phyloP scores from a whole-genome alignment of 495 filamentous ascomycete species.

The Haplographium delicatum region DNA sequence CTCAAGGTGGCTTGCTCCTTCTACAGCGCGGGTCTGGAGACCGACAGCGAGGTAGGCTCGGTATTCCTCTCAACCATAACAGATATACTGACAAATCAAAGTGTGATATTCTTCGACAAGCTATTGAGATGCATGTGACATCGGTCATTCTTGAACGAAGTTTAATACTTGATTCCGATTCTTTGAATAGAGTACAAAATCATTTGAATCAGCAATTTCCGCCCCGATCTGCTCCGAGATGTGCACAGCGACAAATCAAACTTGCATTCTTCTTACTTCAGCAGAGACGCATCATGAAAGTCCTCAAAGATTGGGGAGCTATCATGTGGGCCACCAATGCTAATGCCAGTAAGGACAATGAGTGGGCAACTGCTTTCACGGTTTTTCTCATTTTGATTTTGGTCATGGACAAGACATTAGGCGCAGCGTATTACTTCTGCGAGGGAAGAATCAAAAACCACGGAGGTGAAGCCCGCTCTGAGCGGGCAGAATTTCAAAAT shows the following conservation, averaged over 20 bases:
- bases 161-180: slow-evolving; percentile 20
- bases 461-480: slow-evolving; percentile 3
- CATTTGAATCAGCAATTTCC: slow-evolving; percentile 19
- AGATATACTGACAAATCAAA: slow-evolving; percentile 2
- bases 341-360: slow-evolving; percentile 11
- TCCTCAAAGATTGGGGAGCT: slow-evolving; percentile 22
- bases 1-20: slow-evolving; percentile 11
- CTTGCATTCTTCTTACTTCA: slow-evolving; percentile 21
- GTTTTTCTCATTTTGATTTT: slow-evolving; percentile 21
- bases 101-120: slow-evolving; percentile 19
- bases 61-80: not conserved
- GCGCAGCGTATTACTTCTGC: slow-evolving; percentile 16
- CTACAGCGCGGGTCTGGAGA: slow-evolving; percentile 8
- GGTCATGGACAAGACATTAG: slow-evolving; percentile 23
- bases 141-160: slow-evolving; percentile 22
- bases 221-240: slow-evolving; percentile 11
- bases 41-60: slow-evolving; percentile 14
- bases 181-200: slow-evolving; percentile 10
- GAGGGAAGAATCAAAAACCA: slow-evolving; percentile 14
- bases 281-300: slow-evolving; percentile 15
- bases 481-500: slow-evolving; percentile 14
- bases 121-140: slow-evolving; percentile 24
- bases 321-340: slow-evolving; percentile 25
- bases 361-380: slow-evolving; percentile 24
- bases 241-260: slow-evolving; percentile 26